Conservation (phyloP, 176 grass and related monocot genomes). For the Melocanna baccifera region DNA sequence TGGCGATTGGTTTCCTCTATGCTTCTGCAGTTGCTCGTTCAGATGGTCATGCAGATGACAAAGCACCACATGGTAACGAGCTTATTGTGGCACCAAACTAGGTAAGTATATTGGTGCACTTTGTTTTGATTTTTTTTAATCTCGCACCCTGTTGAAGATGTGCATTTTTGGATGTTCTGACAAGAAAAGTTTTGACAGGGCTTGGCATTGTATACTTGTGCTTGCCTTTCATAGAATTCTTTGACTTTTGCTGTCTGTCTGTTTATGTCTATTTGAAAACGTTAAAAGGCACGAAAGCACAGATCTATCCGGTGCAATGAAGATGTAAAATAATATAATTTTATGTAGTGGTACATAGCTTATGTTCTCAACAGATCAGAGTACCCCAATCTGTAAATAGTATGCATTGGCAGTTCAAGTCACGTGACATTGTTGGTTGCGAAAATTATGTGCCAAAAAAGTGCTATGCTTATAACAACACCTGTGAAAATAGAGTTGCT, state of each 20-base stretch:
- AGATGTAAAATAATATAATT: background rate
- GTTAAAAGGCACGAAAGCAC: background rate
- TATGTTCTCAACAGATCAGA: background rate
- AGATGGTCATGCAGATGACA: conserved; percentile 31
- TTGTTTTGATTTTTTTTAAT: background rate
- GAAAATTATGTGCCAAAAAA: background rate
- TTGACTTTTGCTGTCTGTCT: conserved; percentile 8
- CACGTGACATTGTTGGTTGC: background rate
- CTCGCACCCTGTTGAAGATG: background rate
- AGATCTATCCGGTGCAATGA: background rate
- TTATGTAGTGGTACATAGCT: background rate
- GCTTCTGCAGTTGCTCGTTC: conserved; percentile 44
- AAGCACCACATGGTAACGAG: conserved; percentile 20
- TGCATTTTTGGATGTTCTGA: background rate
- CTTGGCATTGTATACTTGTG: background rate
- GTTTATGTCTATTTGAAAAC: background rate
- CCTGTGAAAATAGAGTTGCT: background rate
- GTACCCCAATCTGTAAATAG: background rate
- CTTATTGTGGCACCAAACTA: conserved; percentile 38
- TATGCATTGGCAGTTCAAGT: background rate
- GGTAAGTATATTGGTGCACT: conserved; percentile 26
- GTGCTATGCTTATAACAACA: background rate
- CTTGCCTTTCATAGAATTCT: background rate
- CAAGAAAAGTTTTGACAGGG: background rate
- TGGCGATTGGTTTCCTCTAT: background rate